Base-by-base conservation (phyloP, 2,329 filamentous ascomycete genomes). In the Podosphaera fusca region DNA sequence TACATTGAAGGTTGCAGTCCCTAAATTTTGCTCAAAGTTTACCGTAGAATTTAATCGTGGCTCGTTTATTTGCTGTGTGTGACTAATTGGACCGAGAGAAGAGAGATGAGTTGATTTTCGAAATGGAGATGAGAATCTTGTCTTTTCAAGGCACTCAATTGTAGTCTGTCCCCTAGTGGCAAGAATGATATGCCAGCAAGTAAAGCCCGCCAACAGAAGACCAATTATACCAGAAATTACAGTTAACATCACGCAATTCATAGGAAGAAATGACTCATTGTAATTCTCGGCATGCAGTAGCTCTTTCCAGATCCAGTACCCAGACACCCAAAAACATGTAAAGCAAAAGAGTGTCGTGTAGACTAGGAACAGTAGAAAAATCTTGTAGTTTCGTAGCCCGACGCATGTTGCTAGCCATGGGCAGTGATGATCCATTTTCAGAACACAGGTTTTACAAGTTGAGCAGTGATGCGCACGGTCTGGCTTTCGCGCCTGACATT, bases 381-480 rank as follows among this genome's bases (percentile, higher is more conserved):
- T 78, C 71, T 98, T 98, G 75, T 95, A 94, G 71, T 98, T 98
- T 66, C 80, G 81, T 61, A 98, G 74, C 29, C 92, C 92, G 59
- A 98, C 85, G 69, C 92, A 98, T 3, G 87, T 95, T 34, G 92
- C 90, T 55, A 98, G 77, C 92, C 92, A 98, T 14, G 92, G 92
- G 69, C 92, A 98, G 72, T 98, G 92, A 69, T 98, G 92, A 68
- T 98, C 92, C 92, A 98, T 98, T 75, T 98, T 98, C 69, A 98
- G 75, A 33, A 98, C 89, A 69, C 92, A 98, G 66, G 85, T 84
- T 63, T 84, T 81, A 71, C 92, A 98, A 3, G 88, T 94, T 9
- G 87, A 94, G 75, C 92, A 98, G 73, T 98, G 92, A 70, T 98
- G 92, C 36, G 90, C 82, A 60, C 92, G 86, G 71, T 98, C 92